Base-by-base conservation (phyloP, 2,329 filamentous ascomycete species). In the Paradendryphiella salina region DNA sequence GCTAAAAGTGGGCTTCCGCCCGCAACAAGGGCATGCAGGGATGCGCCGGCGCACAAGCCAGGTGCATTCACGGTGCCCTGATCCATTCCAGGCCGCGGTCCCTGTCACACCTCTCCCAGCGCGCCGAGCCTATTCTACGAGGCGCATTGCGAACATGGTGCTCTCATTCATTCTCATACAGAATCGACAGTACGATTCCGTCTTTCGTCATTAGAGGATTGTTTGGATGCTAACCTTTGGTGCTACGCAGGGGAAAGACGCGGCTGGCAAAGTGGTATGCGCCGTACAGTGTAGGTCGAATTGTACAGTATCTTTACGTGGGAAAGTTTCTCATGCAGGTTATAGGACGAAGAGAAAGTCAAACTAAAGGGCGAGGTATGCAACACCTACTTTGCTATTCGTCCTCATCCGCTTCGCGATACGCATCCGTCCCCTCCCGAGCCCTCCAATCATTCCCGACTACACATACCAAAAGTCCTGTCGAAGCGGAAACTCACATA, bases 201-300 rank as follows among this genome's bases (percentile, higher is more conserved):
- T 20, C 17, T n/a, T 31, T 10, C 8, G 26, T 10, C 5, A 9
- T 33, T 31, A 10, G 26, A 20, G 17, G 14, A 18, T 29, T 18
- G 6, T 14, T 11, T 8, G 20, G 8, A 21, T 31, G 26, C 33
- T 41, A 42, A 43, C 14, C 31, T 13, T 6, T 21, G 23, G 28
- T 37, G 23, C 20, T 34, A 26, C 32, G 15, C 63, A 96, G 93
- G 83, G 94, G 94, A 77, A 99, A 99, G 80, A 99, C 94, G 65
- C 89, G 94, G 66, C 83, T 99, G 60, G 94, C 94, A 60, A 99
- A 99, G 79, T 99, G 93, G 93, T 99, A 99, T 80, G 90, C 89
- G 63, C 93, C 94, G 56, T 99, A 96, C 80, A 95, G 86, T 77
- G 82, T 84, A 74, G 73, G 80, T 73, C 38, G 26, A 28, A 31